Evolutionary conservation across 257 asterid species (phyloP), one percentile per base, ranked within the genome.

Genomic region (Lithospermum erythrorhizon): DNA sequence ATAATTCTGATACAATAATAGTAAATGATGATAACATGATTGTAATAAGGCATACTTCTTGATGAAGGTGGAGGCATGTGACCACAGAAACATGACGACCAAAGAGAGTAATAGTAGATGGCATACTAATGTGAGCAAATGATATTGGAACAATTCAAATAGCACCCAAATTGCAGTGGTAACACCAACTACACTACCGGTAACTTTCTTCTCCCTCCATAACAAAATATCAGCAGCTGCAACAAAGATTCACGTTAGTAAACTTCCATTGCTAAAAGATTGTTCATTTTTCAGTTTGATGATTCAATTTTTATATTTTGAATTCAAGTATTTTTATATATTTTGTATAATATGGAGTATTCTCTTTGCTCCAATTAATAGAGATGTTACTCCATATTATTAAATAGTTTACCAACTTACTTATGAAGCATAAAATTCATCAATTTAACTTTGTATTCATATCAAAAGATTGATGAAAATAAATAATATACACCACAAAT

Each of bases 171-270:
- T 69, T 57, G 87, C 81, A 58, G 96, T 90, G 24, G 83, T 95
- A 70, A 87, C 65, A 68, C 95, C 95, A 52, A 90, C 80, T 62
- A 90, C 95, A 27, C 89, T 78, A 62, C 78, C 89, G 20, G 97
- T 64, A 67, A 83, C 56, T 72, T 90, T 90, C 85, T 87, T 87
- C 79, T 90, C 89, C 79, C 82, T 83, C 97, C 97, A 90, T 15
- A 90, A 77, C 74, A 84, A 83, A 72, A 90, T 72, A 64, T 90
- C 96, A 72, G 97, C 97, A 74, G 96, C 97, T 90, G 89, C 52
- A 51, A 15, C 65, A 62, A 61, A 30, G 14, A 59, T 55, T 14
- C 55, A 2, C 18, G 49, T 41, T 4, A 41, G 5, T 14, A 13
- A 11, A 11, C 49, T 4, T 24, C 27, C 27, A 24, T 24, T 4